Conservation (phyloP, 2,329 filamentous ascomycete species). For the Cordyceps cicadae region DNA sequence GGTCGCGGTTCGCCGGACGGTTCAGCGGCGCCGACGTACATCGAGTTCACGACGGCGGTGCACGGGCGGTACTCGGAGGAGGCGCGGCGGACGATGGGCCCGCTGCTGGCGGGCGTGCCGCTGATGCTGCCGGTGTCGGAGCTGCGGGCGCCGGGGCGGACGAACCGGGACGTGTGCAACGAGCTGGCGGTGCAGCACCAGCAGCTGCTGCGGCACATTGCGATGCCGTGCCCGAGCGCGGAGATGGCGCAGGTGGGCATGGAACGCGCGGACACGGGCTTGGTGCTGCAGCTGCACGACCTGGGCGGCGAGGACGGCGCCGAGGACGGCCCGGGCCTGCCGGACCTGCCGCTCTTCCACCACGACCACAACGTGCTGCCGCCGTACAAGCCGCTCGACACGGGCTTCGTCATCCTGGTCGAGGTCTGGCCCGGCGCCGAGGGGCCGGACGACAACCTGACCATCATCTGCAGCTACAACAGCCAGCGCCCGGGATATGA, state of each 20-base stretch:
- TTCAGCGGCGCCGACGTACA: not conserved
- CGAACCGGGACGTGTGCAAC: conserved; percentile 8
- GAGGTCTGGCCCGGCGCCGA: not conserved
- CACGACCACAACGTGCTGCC: not conserved
- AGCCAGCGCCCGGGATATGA: conserved; percentile 5
- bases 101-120: conserved; percentile 6
- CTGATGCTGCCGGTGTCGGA: not conserved
- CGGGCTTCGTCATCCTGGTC: not conserved
- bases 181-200: not conserved
- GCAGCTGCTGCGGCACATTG: not conserved
- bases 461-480: not conserved
- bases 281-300: conserved; percentile 4
- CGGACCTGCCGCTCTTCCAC: not conserved
- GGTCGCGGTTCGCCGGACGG: not conserved
- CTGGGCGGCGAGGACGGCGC: not conserved
- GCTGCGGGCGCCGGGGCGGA: not conserved
- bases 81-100: conserved; percentile 9
- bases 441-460: not conserved
- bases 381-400: conserved; percentile 7
- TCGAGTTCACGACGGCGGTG: conserved; percentile 11
- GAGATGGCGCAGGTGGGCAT: conserved; percentile 2
- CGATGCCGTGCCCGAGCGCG: conserved; percentile 10
- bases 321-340: not conserved
- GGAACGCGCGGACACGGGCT: not conserved
- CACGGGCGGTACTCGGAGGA: conserved; percentile 1